Conservation (phyloP, 2,329 filamentous ascomycete genomes). For the Alternaria ventricosa region DNA sequence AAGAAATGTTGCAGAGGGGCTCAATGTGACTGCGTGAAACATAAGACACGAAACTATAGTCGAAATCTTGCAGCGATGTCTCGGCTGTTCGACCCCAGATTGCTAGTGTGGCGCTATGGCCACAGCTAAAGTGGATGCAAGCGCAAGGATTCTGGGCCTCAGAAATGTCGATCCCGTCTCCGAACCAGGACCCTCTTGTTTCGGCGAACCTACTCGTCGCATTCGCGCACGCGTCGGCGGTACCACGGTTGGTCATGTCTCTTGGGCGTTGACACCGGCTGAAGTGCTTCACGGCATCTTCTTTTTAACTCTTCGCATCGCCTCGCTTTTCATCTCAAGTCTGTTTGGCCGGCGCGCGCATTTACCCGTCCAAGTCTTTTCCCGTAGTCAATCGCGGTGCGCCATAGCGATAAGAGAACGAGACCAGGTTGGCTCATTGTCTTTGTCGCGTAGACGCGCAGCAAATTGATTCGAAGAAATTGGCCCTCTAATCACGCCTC, state of each 20-base stretch:
- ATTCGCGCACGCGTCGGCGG: slow-evolving; percentile 19
- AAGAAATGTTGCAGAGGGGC: not conserved
- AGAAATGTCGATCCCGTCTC: slow-evolving; percentile 26
- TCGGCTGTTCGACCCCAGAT: slow-evolving; percentile 20
- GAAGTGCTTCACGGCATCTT: slow-evolving; percentile 7
- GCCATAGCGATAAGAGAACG: slow-evolving; percentile 3
- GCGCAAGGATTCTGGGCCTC: slow-evolving; percentile 8
- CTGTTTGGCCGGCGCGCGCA: not conserved
- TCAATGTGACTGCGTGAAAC: slow-evolving; percentile 10
- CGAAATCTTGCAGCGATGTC: slow-evolving; percentile 4
- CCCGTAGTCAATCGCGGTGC: not conserved
- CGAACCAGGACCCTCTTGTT: slow-evolving; percentile 20
- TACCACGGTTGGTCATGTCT: slow-evolving; percentile 16
- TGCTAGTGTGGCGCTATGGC: slow-evolving; percentile 17
- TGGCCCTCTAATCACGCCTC: slow-evolving; percentile 1
- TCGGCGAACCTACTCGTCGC: slow-evolving; percentile 26
- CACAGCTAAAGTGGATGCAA: slow-evolving; percentile 12
- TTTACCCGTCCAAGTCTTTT: not conserved
- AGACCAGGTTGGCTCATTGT: not conserved
- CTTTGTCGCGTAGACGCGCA: slow-evolving; percentile 5
- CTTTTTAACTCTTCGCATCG: not conserved
- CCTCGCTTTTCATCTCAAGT: not conserved
- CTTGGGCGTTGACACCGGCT: slow-evolving; percentile 3
- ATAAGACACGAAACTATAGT: slow-evolving; percentile 7
- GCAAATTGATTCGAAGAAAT: not conserved